Conservation (phyloP, 2,329 filamentous ascomycete genomes). For the Colletotrichum sp. region DNA sequence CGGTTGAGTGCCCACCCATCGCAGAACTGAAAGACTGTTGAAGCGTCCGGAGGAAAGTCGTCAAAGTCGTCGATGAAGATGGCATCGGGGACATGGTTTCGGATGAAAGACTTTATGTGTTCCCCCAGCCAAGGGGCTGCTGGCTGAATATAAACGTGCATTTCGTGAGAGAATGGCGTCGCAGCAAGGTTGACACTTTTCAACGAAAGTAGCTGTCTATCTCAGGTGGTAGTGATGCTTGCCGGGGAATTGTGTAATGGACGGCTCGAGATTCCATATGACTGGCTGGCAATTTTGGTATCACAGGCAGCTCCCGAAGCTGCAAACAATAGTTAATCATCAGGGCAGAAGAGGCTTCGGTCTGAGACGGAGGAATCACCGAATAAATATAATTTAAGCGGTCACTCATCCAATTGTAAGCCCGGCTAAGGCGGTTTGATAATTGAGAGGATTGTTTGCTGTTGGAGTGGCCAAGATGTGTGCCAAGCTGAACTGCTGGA, state of each 20-base stretch:
- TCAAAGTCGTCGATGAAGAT: constrained; percentile 32
- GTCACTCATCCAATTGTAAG: not conserved
- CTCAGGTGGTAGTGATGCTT: constrained; percentile 9
- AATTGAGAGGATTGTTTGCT: not conserved
- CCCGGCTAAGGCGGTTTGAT: not conserved
- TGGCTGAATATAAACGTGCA: constrained; percentile 30
- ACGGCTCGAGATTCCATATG: not conserved
- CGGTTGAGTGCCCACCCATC: constrained; percentile 38
- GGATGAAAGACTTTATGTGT: constrained; percentile 34
- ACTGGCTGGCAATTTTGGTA: not conserved
- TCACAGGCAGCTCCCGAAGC: not conserved
- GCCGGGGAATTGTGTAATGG: not conserved
- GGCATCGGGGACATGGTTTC: constrained; percentile 29
- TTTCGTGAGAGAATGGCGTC: not conserved
- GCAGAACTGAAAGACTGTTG: constrained; percentile 34
- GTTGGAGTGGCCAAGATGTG: constrained; percentile 1
- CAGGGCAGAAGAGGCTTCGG: not conserved
- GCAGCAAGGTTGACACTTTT: not conserved
- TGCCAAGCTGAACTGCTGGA: constrained; percentile 1
- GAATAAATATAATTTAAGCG: not conserved
- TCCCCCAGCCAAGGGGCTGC: constrained; percentile 35
- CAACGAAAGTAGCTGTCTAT: not conserved
- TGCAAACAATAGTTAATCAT: not conserved
- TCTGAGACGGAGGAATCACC: not conserved
- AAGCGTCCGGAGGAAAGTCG: constrained; percentile 28